A percentile compares a stretch with the other conserved stretches of the same genome.
Evolutionary conservation across 2,329 filamentous ascomycete species (phyloP).

Genomic region (Dissoconium aciculare): DNA sequence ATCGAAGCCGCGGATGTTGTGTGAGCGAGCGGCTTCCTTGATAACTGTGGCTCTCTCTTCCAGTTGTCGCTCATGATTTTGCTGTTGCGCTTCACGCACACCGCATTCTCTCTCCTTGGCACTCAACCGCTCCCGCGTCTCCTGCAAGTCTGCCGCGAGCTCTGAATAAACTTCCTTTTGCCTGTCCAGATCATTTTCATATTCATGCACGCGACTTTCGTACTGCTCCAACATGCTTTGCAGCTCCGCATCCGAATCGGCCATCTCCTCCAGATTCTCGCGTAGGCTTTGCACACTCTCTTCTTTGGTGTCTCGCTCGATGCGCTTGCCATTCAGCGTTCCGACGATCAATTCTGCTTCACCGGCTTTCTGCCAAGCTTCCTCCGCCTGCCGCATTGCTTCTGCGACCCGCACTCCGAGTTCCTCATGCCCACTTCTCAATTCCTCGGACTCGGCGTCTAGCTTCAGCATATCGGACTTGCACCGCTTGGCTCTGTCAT

Average conservation of each 20-base stretch:
- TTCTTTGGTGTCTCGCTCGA: slow-evolving; percentile 56
- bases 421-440: slow-evolving; percentile 43
- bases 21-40: slow-evolving; percentile 58
- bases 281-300: slow-evolving; percentile 56
- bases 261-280: slow-evolving; percentile 58
- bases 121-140: slow-evolving; percentile 29
- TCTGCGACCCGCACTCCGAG: slow-evolving; percentile 48
- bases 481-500: slow-evolving; percentile 64
- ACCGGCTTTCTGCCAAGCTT: slow-evolving; percentile 58
- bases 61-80: slow-evolving; percentile 70
- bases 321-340: slow-evolving; percentile 59
- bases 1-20: slow-evolving; percentile 75
- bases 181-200: slow-evolving; percentile 47
- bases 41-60: slow-evolving; percentile 57
- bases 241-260: slow-evolving; percentile 64
- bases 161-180: slow-evolving; percentile 51
- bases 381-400: slow-evolving; percentile 35
- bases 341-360: slow-evolving; percentile 61
- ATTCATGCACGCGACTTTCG: slow-evolving; percentile 50
- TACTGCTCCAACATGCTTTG: slow-evolving; percentile 60
- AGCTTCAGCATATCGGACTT: slow-evolving; percentile 45
- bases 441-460: slow-evolving; percentile 48
- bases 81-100: slow-evolving; percentile 70
- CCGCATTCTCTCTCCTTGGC: slow-evolving; percentile 50
- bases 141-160: slow-evolving; percentile 40